Evolutionary conservation across 352 stramenopile genomes (phyloP).

Genomic region (Phytophthora sp.): DNA sequence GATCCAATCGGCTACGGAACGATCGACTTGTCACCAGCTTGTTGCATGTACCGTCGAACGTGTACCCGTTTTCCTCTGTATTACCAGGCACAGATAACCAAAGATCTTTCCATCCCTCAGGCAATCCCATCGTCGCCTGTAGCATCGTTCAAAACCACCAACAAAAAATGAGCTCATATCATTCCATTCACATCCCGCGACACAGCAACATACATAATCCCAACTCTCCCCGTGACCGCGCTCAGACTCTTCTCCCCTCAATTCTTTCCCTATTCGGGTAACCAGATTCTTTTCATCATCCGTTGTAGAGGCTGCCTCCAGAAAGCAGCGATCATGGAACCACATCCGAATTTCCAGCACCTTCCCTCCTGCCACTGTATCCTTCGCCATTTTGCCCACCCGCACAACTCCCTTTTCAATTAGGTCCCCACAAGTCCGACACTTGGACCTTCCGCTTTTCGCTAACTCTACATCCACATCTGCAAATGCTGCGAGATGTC

Average conservation of each 20-base stretch:
- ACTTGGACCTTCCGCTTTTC: constrained; percentile 61
- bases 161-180: neutral
- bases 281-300: constrained; percentile 55
- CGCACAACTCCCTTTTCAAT: constrained; percentile 59
- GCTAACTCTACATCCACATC: constrained; percentile 64
- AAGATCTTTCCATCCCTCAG: constrained; percentile 66
- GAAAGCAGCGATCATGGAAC: constrained; percentile 67
- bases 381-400: constrained; percentile 60
- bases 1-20: constrained; percentile 76
- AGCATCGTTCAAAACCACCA: neutral
- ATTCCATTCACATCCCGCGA: neutral
- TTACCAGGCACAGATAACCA: constrained; percentile 72
- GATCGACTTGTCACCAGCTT: constrained; percentile 59
- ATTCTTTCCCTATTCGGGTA: constrained; percentile 9
- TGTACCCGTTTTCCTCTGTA: constrained; percentile 78
- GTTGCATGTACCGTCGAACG: constrained; percentile 73
- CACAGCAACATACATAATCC: constrained; percentile 2
- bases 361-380: constrained; percentile 50
- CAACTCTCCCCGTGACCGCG: constrained; percentile 20
- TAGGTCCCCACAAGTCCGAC: constrained; percentile 45
- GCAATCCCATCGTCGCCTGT: constrained; percentile 56
- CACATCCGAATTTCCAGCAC: constrained; percentile 59
- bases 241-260: constrained; percentile 16
- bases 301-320: constrained; percentile 28
- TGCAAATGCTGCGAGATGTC: constrained; percentile 27